These are phyloP conservation scores for Colletotrichum liaoningense DNA, from an alignment of 2,329 filamentous ascomycete genomes.

Conservation along the genomic window DNA sequence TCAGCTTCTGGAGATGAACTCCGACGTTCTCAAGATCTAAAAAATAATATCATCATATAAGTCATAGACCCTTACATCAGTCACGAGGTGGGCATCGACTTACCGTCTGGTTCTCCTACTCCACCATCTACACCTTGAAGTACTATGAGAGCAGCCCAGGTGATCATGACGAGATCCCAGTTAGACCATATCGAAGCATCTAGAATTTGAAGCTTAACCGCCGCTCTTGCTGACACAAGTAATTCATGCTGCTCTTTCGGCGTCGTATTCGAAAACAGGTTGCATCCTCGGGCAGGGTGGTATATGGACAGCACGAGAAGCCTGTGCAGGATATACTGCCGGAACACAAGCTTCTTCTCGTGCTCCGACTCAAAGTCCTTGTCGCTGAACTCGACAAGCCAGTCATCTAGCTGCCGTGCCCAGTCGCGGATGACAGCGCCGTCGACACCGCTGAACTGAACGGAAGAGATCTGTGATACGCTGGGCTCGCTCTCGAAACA, in stretches of 20 bases:
- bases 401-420: constrained; percentile 54
- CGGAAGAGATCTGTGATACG: constrained; percentile 35
- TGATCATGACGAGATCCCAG: constrained; percentile 57
- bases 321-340: constrained; percentile 55
- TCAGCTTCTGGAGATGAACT: constrained; percentile 43
- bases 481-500: constrained; percentile 43
- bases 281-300: constrained; percentile 52
- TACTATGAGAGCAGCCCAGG: constrained; percentile 56
- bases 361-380: constrained; percentile 45
- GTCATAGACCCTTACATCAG: background rate
- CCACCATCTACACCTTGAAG: constrained; percentile 54
- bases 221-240: constrained; percentile 52
- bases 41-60: background rate
- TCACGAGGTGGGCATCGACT: background rate
- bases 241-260: constrained; percentile 53
- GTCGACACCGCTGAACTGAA: constrained; percentile 51
- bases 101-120: constrained; percentile 51
- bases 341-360: constrained; percentile 49
- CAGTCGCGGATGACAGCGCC: constrained; percentile 55
- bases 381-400: constrained; percentile 52
- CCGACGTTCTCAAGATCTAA: constrained; percentile 43
- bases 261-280: constrained; percentile 51
- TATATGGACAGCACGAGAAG: constrained; percentile 56
- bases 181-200: constrained; percentile 56
- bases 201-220: constrained; percentile 52